These are phyloP conservation scores for Leptosphaerulina australis DNA, from an alignment of 2,329 filamentous ascomycete genomes.

Conservation along the genomic window DNA sequence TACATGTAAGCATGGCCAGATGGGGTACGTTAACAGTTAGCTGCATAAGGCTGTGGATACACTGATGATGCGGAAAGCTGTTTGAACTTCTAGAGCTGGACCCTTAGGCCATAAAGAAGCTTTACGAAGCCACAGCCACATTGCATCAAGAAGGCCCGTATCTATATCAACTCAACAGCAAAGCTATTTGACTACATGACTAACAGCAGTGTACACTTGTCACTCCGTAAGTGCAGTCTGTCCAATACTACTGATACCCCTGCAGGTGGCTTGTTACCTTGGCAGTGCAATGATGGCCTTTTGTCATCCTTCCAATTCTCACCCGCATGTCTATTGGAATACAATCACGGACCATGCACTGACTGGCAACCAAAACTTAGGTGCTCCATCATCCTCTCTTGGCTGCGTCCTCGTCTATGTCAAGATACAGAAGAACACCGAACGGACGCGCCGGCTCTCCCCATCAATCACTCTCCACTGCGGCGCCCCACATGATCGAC, in stretches of 20 bases:
- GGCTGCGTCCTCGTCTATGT: constrained; percentile 30
- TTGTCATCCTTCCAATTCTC: constrained; percentile 38
- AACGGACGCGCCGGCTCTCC: constrained; percentile 32
- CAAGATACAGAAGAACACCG: constrained; percentile 41
- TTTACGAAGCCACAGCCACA: not conserved
- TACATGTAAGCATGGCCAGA: not conserved
- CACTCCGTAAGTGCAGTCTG: constrained; percentile 24
- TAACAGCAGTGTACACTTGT: constrained; percentile 31
- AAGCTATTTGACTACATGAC: constrained; percentile 20
- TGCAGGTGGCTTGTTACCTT: constrained; percentile 36
- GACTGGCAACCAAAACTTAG: constrained; percentile 25
- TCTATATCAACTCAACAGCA: too few relatives aligned
- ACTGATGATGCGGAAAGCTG: not conserved
- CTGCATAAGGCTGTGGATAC: not conserved
- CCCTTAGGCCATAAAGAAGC: not conserved
- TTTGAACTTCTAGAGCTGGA: not conserved
- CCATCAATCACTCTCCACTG: not conserved
- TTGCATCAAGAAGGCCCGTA: too few relatives aligned
- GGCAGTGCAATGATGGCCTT: constrained; percentile 37
- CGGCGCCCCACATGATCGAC: constrained; percentile 28
- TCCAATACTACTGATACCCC: constrained; percentile 4
- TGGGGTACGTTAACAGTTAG: not conserved
- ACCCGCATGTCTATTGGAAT: constrained; percentile 31
- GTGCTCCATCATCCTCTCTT: constrained; percentile 33
- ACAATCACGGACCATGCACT: constrained; percentile 20